Base-by-base conservation (phyloP, 306 rosid species). In the Neltuma alba region DNA sequence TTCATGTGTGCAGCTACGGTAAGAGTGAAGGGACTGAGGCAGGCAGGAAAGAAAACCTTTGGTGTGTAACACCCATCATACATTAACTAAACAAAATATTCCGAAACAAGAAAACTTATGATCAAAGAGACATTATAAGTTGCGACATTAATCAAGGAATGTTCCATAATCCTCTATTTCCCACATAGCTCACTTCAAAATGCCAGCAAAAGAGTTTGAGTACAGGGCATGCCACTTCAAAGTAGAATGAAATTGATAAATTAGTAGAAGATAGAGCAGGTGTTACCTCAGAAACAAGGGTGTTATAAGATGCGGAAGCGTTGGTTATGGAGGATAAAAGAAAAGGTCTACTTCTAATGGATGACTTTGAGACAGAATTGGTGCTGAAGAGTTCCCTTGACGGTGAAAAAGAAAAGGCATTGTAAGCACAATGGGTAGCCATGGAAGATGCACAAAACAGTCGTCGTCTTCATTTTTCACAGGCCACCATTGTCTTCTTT, bases 231-330 rank as follows among this genome's bases (percentile, higher is more conserved):
- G 66, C 41, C 48, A 74, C 4, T 66, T 52, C 36, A 79, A 0
- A 41, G 20, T 2, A 36, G 14, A 80, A 5, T 47, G 6, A 82
- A 25, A 20, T 45, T 68, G 57, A 71, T 10, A 2, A 20, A 72
- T 20, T 9, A 16, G 31, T 16, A 50, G 65, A 36, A 60, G 18
- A 25, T 13, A 61, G 38, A 58, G 44, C 62, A 47, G 67, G 44
- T 63, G 30, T 68, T 3, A 92, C 98, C 98, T 89, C 97, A 78
- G 88, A 92, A 85, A 94, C 97, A 66, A 94, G 81, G 69, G 91
- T 79, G 34, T 85, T 91, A 82, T 84, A 94, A 77, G 96, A 87
- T 30, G 87, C 88, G 31, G 83, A 58, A 33, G 89, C 81, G 75
- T 80, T 77, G 74, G 82, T 74, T 38, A 84, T 55, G 82, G 96